Evolutionary conservation across 805 yeast genomes (phyloP).

Genomic region (Danielia oregonensis): DNA sequence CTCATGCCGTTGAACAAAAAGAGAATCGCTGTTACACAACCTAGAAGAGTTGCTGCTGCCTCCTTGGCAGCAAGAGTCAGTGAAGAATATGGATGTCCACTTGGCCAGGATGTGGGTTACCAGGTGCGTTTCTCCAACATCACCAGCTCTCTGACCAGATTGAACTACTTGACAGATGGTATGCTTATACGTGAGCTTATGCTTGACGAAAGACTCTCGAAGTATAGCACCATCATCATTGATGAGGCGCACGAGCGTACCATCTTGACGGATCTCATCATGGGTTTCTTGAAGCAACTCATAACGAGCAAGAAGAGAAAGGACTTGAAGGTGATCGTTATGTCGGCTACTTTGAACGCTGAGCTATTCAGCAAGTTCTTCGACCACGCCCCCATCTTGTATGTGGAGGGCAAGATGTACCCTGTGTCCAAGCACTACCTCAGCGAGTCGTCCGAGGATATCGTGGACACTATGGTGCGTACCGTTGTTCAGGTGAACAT

Average conservation of each 20-base stretch:
- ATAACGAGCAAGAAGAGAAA: constrained; percentile 45
- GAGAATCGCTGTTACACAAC: constrained; percentile 89
- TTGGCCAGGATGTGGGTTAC: constrained; percentile 87
- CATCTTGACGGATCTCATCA: constrained; percentile 78
- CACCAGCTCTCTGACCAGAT: constrained; percentile 53
- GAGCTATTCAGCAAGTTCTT: constrained; percentile 79
- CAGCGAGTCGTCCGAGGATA: constrained; percentile 65
- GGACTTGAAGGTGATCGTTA: constrained; percentile 68
- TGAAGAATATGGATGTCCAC: constrained; percentile 70
- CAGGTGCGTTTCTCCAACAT: constrained; percentile 86
- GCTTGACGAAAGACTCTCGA: constrained; percentile 60
- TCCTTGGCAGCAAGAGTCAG: constrained; percentile 91
- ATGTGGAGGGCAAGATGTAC: constrained; percentile 85
- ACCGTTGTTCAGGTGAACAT: constrained; percentile 75
- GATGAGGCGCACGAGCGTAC: constrained; percentile 99
- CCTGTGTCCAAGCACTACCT: constrained; percentile 75
- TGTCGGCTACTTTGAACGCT: constrained; percentile 98
- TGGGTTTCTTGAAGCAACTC: constrained; percentile 82
- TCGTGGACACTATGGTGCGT: constrained; percentile 74
- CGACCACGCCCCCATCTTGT: constrained; percentile 73
- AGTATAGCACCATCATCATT: constrained; percentile 73
- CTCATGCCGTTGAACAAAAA: constrained; percentile 53
- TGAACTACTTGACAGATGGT: constrained; percentile 94
- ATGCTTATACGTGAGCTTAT: constrained; percentile 90
- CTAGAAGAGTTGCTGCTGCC: constrained; percentile 96